phyloP scores from a whole-genome alignment of 805 yeast species.

The Suhomyces faveliae region DNA sequence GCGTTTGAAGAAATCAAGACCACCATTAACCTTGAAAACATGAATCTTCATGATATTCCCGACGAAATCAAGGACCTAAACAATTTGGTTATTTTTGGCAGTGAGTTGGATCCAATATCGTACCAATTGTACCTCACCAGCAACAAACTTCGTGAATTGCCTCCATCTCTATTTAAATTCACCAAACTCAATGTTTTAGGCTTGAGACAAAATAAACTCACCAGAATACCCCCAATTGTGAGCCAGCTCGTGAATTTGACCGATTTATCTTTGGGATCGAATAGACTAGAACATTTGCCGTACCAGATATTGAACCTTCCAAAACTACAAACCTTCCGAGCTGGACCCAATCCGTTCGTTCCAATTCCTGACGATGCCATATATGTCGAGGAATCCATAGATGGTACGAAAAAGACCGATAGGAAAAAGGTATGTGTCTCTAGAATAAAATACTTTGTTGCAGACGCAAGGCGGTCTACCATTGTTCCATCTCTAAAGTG shows the following conservation, averaged over 20 bases:
- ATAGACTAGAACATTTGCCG: conserved; percentile 52
- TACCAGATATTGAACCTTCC: conserved; percentile 49
- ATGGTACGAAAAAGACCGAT: too few species aligned
- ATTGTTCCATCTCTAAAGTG: conserved; percentile 47
- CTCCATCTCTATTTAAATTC: conserved; percentile 51
- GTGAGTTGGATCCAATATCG: conserved; percentile 20
- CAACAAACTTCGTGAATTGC: conserved; percentile 47
- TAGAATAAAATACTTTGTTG: conserved; percentile 24
- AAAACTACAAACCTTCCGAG: conserved; percentile 43
- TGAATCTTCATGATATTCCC: conserved; percentile 50
- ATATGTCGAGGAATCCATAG: background rate
- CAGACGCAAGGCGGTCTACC: conserved; percentile 14
- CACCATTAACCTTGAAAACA: conserved; percentile 45
- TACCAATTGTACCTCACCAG: conserved; percentile 52
- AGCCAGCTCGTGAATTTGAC: conserved; percentile 32
- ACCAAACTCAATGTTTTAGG: conserved; percentile 51
- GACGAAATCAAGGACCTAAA: conserved; percentile 58
- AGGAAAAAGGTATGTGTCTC: conserved; percentile 21
- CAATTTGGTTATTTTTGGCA: conserved; percentile 46
- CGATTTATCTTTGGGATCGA: conserved; percentile 53
- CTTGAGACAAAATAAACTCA: conserved; percentile 44
- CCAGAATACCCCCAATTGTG: conserved; percentile 19
- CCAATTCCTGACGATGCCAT: conserved; percentile 27
- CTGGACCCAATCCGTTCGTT: conserved; percentile 54
- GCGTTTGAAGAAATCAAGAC: conserved; percentile 49